Base-by-base conservation (phyloP, 2,329 filamentous ascomycete genomes). In the Pleoardoris graminearum region DNA sequence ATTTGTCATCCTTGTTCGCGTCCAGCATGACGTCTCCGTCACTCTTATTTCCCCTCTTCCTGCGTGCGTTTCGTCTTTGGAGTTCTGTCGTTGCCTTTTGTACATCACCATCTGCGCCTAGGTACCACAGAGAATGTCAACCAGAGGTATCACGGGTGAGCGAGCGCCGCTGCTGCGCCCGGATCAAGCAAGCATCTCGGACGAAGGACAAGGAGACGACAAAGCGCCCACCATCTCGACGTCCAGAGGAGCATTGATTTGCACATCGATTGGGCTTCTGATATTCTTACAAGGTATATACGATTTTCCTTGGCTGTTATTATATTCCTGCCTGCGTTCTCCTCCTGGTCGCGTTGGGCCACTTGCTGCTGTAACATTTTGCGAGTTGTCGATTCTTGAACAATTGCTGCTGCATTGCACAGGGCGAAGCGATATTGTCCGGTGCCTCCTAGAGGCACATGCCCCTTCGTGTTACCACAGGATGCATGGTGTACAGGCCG, bases 271-370 rank as follows among this genome's bases (percentile, higher is more conserved):
- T 59, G 83, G 81, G 65, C 66, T 80, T 2, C 73, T 86, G 43
- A 82, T 86, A 23, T 86, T 86, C 60, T 68, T 86, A 14, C 82
- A 85, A 77, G 82, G 82, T 82, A 71, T 30, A 66, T 48, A 16
- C 27, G 23, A 32, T 50, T 45, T 46, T 55, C 35, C 32, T 21
- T 23, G 2, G 12, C 3, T 21, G 14, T 22, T 16, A n/a, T 14
- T 16, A n/a, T 12, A 4, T 7, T 22, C 10, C 19, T 10, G 10
- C 10, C 25, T 27, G 10, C 25, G 6, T 23, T n/a, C 16, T 27
- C 29, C 10, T 23, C 6, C 12, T 14, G 25, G 2, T 23, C 29
- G 4, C 4, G 25, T 43, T n/a, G n/a, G n/a, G n/a, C n/a, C n/a
- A n/a, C n/a, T n/a, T n/a, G n/a, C n/a, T n/a, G n/a, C n/a, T n/a